Percentiles rank a stretch among this genome's conserved stretches.
phyloP scores from a whole-genome alignment of 2,329 filamentous ascomycete genomes.

The Canariomyces notabilis region DNA sequence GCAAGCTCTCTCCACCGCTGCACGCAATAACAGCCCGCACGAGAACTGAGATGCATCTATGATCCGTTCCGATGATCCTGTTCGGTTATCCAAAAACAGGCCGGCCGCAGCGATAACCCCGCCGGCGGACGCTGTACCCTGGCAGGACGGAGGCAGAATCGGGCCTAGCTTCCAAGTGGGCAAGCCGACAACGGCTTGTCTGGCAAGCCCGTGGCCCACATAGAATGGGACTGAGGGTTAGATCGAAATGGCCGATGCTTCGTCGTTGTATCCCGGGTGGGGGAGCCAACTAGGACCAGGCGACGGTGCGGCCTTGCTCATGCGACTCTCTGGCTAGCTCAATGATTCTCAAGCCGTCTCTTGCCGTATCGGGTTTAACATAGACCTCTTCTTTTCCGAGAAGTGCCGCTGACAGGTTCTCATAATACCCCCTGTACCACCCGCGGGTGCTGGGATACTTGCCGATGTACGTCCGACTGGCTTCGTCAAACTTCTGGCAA shows the following conservation, averaged over 20 bases:
- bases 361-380: slow-evolving; percentile 36
- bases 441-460: slow-evolving; percentile 36
- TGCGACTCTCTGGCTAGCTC: slow-evolving; percentile 37
- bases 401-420: slow-evolving; percentile 37
- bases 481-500: slow-evolving; percentile 29
- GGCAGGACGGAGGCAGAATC: too few species aligned
- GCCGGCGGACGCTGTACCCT: too few species aligned
- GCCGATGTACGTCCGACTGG: slow-evolving; percentile 32
- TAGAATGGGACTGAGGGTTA: not conserved
- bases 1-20: too few species aligned
- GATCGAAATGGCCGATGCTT: too few species aligned
- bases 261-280: not conserved
- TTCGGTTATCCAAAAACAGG: too few species aligned
- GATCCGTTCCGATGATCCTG: too few species aligned
- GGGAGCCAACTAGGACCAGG: slow-evolving; percentile 14
- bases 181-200: too few species aligned
- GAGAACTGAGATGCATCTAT: too few species aligned
- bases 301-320: slow-evolving; percentile 17
- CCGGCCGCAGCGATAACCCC: too few species aligned
- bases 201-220: too few species aligned
- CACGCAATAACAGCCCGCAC: too few species aligned
- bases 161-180: too few species aligned
- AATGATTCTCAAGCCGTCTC: slow-evolving; percentile 37
- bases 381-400: slow-evolving; percentile 34
- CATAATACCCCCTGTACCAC: slow-evolving; percentile 37